These are phyloP conservation scores for Leishmania martiniquensis DNA, from an alignment of 208 protist genomes.

Conservation along the genomic window DNA sequence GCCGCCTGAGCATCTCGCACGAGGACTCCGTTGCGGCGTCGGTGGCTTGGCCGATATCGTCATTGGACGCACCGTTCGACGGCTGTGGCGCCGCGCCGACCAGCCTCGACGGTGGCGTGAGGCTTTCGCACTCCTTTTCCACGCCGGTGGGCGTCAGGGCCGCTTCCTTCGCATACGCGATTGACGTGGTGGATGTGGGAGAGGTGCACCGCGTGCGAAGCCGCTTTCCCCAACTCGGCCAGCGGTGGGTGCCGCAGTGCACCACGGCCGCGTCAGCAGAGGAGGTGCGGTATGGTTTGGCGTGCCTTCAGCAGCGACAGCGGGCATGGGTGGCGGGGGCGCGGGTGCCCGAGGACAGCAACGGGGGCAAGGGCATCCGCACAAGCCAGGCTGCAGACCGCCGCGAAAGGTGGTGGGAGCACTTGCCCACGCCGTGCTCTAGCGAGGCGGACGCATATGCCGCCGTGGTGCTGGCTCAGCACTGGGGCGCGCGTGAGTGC, in stretches of 20 bases:
- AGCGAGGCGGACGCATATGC: constrained; percentile 22
- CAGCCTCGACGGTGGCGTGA: neutral
- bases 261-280: neutral
- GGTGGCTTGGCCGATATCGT: constrained; percentile 34
- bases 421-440: neutral
- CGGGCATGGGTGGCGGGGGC: neutral
- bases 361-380: neutral
- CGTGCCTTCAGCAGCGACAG: neutral
- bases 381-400: neutral
- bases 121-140: neutral
- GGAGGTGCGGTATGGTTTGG: neutral
- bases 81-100: neutral
- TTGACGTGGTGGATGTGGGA: constrained; percentile 53
- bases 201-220: constrained; percentile 35
- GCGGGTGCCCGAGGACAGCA: neutral
- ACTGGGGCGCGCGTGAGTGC: constrained; percentile 68
- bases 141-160: neutral
- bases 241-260: constrained; percentile 38
- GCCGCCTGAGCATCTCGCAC: constrained; percentile 53
- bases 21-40: constrained; percentile 52
- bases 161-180: constrained; percentile 16
- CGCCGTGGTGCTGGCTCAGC: constrained; percentile 47
- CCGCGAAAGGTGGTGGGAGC: constrained; percentile 22
- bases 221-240: constrained; percentile 32
- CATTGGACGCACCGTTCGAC: neutral